Evolutionary conservation across 139 green algal genomes (phyloP).

Genomic region (Chlorella ohadii): DNA sequence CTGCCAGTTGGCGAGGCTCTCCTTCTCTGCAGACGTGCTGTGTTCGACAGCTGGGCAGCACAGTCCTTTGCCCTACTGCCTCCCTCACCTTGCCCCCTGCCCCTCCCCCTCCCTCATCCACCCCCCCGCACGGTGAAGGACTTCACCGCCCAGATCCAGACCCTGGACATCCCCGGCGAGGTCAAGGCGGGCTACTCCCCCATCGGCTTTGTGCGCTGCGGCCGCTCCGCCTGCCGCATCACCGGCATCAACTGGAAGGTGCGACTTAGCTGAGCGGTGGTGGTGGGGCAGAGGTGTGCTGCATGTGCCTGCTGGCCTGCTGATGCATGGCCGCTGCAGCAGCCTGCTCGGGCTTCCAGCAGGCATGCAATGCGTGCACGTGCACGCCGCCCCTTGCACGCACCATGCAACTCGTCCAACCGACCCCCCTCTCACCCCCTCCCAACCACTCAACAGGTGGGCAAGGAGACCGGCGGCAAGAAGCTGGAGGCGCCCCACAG

Average conservation of each 20-base stretch:
- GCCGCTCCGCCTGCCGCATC: conserved; percentile 88
- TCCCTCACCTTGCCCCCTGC: too few relatives aligned
- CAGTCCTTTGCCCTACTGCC: too few relatives aligned
- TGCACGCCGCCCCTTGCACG: too few relatives aligned
- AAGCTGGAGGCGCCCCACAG: conserved; percentile 86
- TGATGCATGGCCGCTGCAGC: too few relatives aligned
- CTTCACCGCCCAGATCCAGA: conserved; percentile 95
- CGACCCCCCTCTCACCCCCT: neutral
- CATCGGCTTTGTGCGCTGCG: conserved; percentile 93
- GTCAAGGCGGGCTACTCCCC: conserved; percentile 92
- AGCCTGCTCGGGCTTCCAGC: too few relatives aligned
- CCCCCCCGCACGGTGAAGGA: conserved; percentile 69
- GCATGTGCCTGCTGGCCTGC: too few relatives aligned
- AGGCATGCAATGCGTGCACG: too few relatives aligned
- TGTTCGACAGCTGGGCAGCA: too few relatives aligned
- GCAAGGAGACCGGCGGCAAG: conserved; percentile 96
- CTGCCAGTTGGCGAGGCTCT: too few relatives aligned
- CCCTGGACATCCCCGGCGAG: conserved; percentile 92
- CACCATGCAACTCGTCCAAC: neutral
- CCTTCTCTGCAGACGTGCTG: too few relatives aligned
- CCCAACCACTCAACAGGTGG: conserved; percentile 48
- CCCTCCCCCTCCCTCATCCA: too few relatives aligned
- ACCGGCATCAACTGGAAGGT: conserved; percentile 90
- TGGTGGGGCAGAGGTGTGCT: neutral
- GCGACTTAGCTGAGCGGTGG: neutral